Conservation (phyloP, 2,329 filamentous ascomycete genomes). For the Venturiaceae sp. region DNA sequence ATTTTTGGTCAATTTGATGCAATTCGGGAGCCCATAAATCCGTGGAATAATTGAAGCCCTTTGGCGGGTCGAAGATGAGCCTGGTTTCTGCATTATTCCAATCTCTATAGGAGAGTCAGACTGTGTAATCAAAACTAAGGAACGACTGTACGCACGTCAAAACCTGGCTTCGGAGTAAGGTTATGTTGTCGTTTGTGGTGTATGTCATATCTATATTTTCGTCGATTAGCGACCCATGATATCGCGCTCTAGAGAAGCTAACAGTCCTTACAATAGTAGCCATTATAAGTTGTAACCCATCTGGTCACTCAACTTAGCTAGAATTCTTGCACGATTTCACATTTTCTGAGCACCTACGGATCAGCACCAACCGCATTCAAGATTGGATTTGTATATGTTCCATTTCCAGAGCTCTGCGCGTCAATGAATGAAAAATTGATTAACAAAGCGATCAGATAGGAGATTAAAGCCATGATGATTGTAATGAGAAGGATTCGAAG, state of each 20-base stretch:
- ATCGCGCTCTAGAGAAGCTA: slow-evolving; percentile 25
- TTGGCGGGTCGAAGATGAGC: slow-evolving; percentile 30
- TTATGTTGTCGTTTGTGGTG: slow-evolving; percentile 33
- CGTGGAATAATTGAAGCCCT: slow-evolving; percentile 33
- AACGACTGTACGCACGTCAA: slow-evolving; percentile 22
- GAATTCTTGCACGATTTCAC: neutral
- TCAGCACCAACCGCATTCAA: slow-evolving; percentile 31
- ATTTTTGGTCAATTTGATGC: slow-evolving; percentile 34
- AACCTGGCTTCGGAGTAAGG: slow-evolving; percentile 28
- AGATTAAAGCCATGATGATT: neutral
- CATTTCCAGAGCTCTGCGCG: slow-evolving; percentile 9
- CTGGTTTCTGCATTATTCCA: slow-evolving; percentile 35
- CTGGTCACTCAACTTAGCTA: slow-evolving; percentile 13
- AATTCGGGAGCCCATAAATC: slow-evolving; percentile 43
- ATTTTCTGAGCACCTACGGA: slow-evolving; percentile 20
- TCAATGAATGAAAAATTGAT: neutral
- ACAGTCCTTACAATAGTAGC: slow-evolving; percentile 20
- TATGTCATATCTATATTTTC: slow-evolving; percentile 27
- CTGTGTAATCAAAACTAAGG: neutral
- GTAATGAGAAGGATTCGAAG: neutral
- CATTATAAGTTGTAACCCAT: slow-evolving; percentile 32
- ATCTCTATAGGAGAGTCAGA: slow-evolving; percentile 16
- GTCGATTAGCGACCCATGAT: neutral
- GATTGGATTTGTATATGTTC: slow-evolving; percentile 36
- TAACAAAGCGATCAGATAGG: neutral